phyloP scores from a whole-genome alignment of 805 yeast genomes.

The Metschnikowia henanensis region DNA sequence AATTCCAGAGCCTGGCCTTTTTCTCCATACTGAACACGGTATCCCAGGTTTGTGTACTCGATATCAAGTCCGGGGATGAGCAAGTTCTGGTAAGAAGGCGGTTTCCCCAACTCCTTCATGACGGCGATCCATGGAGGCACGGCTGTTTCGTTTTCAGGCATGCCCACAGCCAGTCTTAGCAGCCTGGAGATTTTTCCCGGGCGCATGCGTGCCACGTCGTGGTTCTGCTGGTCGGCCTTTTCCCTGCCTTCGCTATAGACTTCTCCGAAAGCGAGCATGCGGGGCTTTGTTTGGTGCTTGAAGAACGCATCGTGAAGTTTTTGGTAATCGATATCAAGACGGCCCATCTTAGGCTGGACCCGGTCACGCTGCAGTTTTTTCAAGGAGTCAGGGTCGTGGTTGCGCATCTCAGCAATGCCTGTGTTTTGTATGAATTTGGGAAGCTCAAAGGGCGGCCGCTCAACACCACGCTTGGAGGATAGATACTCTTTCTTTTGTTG shows the following conservation, averaged over 20 bases:
- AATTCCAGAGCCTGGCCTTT: slow-evolving; percentile 6
- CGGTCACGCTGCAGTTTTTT: slow-evolving; percentile 77
- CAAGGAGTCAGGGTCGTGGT: slow-evolving; percentile 58
- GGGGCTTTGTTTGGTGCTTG: slow-evolving; percentile 75
- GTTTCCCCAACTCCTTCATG: slow-evolving; percentile 73
- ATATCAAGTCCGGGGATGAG: slow-evolving; percentile 50
- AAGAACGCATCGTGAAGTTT: slow-evolving; percentile 85
- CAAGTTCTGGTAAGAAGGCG: slow-evolving; percentile 76
- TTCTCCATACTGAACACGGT: slow-evolving; percentile 18
- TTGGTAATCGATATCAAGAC: slow-evolving; percentile 81
- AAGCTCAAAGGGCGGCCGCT: slow-evolving; percentile 68
- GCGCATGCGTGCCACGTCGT: slow-evolving; percentile 37
- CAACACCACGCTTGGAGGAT: slow-evolving; percentile 62
- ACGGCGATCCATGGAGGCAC: slow-evolving; percentile 74
- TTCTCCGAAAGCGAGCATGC: slow-evolving; percentile 69
- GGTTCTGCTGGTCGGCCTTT: slow-evolving; percentile 38
- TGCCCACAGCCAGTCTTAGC: slow-evolving; percentile 68
- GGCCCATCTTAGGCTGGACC: slow-evolving; percentile 88
- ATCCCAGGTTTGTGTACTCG: slow-evolving; percentile 38
- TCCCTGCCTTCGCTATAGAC: slow-evolving; percentile 78
- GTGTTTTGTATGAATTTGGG: slow-evolving; percentile 80
- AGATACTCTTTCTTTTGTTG: slow-evolving; percentile 72
- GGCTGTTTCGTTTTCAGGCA: slow-evolving; percentile 44
- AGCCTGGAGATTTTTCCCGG: slow-evolving; percentile 72
- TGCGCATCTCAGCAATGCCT: slow-evolving; percentile 86